Conservation (phyloP, 106 monocot species). For the Alisma plantagoaquatica region DNA sequence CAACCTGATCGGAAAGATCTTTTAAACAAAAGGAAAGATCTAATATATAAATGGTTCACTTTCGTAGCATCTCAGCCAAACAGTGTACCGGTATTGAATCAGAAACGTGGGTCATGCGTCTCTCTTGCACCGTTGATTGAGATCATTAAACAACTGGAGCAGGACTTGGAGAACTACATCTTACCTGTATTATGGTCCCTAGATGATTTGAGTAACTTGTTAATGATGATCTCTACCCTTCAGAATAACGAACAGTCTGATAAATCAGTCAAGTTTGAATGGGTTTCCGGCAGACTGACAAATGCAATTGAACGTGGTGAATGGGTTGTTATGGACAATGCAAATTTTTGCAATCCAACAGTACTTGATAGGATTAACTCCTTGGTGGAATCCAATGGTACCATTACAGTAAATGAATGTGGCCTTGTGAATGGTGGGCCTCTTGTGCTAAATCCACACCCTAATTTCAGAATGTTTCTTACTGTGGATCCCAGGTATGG, state of each 20-base stretch:
- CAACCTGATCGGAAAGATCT: slow-evolving; percentile 35
- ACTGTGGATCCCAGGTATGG: slow-evolving; percentile 84
- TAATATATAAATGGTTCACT: slow-evolving; percentile 60
- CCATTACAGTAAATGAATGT: slow-evolving; percentile 78
- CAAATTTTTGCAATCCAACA: slow-evolving; percentile 96
- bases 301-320: slow-evolving; percentile 84
- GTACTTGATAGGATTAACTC: slow-evolving; percentile 98
- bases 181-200: slow-evolving; percentile 55
- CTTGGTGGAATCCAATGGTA: slow-evolving; percentile 67
- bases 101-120: slow-evolving; percentile 11
- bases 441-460: slow-evolving; percentile 52
- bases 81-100: slow-evolving; percentile 12
- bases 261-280: slow-evolving; percentile 68
- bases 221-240: slow-evolving; percentile 34
- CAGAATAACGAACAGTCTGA: slow-evolving; percentile 24
- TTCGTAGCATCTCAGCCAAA: slow-evolving; percentile 29
- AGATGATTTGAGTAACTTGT: slow-evolving; percentile 34
- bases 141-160: slow-evolving; percentile 54
- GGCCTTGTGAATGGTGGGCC: slow-evolving; percentile 85
- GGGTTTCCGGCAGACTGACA: slow-evolving; percentile 68
- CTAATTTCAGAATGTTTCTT: slow-evolving; percentile 83
- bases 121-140: slow-evolving; percentile 46
- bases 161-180: slow-evolving; percentile 38
- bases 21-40: slow-evolving; percentile 35
- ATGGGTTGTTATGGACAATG: slow-evolving; percentile 93